Evolutionary conservation across 352 stramenopile species (phyloP), one percentile per base, ranked within the genome.

Genomic region (Pythium angustatum): DNA sequence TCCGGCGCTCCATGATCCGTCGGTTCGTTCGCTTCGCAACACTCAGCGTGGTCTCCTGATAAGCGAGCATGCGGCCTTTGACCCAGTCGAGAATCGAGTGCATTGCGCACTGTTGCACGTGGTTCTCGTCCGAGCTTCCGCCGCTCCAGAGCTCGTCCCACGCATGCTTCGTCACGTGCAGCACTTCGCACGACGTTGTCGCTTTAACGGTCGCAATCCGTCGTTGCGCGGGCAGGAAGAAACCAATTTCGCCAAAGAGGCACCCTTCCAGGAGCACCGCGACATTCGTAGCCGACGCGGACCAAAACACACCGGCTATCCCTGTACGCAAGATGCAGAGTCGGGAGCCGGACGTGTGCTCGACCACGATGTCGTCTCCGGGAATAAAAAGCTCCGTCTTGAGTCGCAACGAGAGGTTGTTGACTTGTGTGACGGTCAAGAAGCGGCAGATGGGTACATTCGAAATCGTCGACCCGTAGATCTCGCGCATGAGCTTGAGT

Each of bases 401-500:
- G 0, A 94, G 69, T 14, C 83, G 69, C 15, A 93, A 43, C 1
- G 85, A 79, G 6, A 94, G 65, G 48, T 87, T 90, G 47, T 89
- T 88, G 9, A 90, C 62, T 27, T 92, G 83, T 2, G 80, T 66
- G 9, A 76, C 65, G 0, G 80, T 77, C 5, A 92, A 58, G 45
- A 86, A 86, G 7, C 71, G 79, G 26, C 76, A 84, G 43, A 94
- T 89, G 0, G 85, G 76, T 0, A 93, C 54, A 28, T 58, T 41
- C 1, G 67, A 19, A 17, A 93, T 85, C 0, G 77, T 50, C 2
- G 69, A 54, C 6, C 85, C 83, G 45, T 91, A 91, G 11, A 92
- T 80, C 40, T 91, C 84, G 22, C 88, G 72, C 77, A 86, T 87
- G 24, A 94, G 67, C 54, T 91, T 87, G 19, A 93, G 72, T 21